Evolutionary conservation across 1,139 yeast genomes (phyloP).

Genomic region (Magnusiomyces suaveolens): DNA sequence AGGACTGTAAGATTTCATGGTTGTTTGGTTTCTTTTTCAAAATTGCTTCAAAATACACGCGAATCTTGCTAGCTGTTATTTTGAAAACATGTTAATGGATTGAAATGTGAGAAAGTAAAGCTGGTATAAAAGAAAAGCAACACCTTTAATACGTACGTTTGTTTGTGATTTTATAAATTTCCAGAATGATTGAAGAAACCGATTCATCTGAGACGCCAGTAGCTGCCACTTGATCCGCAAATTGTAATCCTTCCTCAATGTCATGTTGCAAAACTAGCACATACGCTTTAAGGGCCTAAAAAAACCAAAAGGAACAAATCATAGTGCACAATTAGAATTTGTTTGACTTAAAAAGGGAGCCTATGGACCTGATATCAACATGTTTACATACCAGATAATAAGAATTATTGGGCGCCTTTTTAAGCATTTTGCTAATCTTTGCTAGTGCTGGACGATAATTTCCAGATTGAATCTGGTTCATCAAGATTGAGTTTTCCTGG

Average conservation of each 20-base stretch:
- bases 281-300: constrained; percentile 37
- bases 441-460: constrained; percentile 46
- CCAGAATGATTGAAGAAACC: constrained; percentile 39
- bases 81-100: constrained; percentile 14
- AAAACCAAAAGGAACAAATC: constrained; percentile 5
- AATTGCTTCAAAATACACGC: constrained; percentile 37
- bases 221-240: constrained; percentile 37
- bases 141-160: not conserved
- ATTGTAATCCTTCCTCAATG: constrained; percentile 37
- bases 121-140: constrained; percentile 8
- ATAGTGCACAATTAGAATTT: constrained; percentile 9
- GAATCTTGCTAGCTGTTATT: constrained; percentile 27
- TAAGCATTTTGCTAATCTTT: constrained; percentile 42
- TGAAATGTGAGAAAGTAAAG: constrained; percentile 15
- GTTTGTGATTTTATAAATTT: constrained; percentile 6
- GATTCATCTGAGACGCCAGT: constrained; percentile 47
- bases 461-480: constrained; percentile 40
- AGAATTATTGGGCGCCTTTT: constrained; percentile 46
- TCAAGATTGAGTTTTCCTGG: not conserved
- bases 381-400: constrained; percentile 37
- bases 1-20: constrained; percentile 21
- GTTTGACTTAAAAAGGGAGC: too few relatives aligned
- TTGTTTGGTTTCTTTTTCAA: constrained; percentile 36
- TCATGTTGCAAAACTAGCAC: constrained; percentile 39
- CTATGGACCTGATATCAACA: too few relatives aligned